Conservation (phyloP, 2,329 filamentous ascomycete genomes). For the Claviceps sp. region DNA sequence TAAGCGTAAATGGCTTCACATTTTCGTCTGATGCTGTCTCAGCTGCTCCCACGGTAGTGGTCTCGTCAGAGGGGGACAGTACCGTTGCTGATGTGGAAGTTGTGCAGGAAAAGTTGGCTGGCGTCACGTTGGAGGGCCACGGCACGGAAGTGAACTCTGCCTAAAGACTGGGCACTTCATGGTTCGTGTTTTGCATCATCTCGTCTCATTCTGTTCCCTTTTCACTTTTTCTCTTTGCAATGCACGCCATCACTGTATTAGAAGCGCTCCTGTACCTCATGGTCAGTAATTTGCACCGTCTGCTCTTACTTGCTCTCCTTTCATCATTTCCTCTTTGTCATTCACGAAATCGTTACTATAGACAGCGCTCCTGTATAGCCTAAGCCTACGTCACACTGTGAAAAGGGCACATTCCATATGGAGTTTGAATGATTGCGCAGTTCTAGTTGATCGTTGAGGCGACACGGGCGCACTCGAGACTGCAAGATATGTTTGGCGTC, state of each 20-base stretch:
- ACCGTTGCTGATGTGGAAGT: slow-evolving; percentile 2
- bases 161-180: neutral
- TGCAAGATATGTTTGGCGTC: too few relatives aligned
- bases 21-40: slow-evolving; percentile 6
- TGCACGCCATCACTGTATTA: neutral
- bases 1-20: slow-evolving; percentile 21
- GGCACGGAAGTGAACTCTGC: neutral
- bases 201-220: neutral
- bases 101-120: slow-evolving; percentile 8
- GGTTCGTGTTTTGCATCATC: neutral
- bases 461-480: too few relatives aligned
- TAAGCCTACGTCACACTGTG: neutral
- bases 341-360: too few relatives aligned
- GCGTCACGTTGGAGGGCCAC: slow-evolving; percentile 1
- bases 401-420: neutral
- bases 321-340: too few relatives aligned
- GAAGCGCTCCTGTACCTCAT: neutral
- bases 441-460: too few relatives aligned
- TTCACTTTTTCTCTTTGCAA: neutral
- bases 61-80: neutral
- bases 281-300: too few relatives aligned
- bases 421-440: too few relatives aligned
- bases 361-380: neutral
- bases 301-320: too few relatives aligned
- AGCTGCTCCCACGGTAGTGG: neutral